Base-by-base conservation (phyloP, 257 asterid genomes). In the Solanum paucissectum region DNA sequence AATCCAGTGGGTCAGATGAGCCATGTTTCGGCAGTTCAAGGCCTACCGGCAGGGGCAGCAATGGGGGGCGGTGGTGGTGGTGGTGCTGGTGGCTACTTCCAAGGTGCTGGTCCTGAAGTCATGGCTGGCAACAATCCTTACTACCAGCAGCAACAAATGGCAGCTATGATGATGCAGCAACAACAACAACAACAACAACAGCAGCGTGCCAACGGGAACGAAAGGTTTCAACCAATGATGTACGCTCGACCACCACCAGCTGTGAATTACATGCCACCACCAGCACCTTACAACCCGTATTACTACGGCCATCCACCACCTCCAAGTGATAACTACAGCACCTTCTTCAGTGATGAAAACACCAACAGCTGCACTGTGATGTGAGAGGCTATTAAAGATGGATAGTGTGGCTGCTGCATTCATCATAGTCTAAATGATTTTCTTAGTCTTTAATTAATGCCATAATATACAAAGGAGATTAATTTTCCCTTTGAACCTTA, bases 161-260 rank as follows among this genome's bases (percentile, higher is more conserved):
- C 98, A 2, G 94, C 98, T 0, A 92, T 93, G 98, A 94, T 97
- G 99, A 52, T 52, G 62, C 62, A 52, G n/a, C 96, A 96, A 5
- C 58, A 44, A 44, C 49, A 44, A 1, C 55, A 49, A 0, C 60
- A 49, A 87, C 99, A 94, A 52, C 44, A 40, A 0, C 52, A 44
- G 88, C 99, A 94, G 68, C 94, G 96, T 29, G 98, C 93, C 11
- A 91, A 90, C 1, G 99, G 99, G 29, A 95, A 96, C 52, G 99
- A 97, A 90, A 90, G 99, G 94, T 97, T 95, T 68, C 99, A 97
- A 89, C 99, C 96, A 3, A 97, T 96, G 99, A 95, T 96, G 98
- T 97, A 96, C 33, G 99, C 98, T 3, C 92, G 98, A n/a, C 98
- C 98, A 3, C 97, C 99, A 2, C 97, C 99, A 0, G 99, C 98